Percentiles rank a stretch among this genome's conserved stretches.
Evolutionary conservation across 257 asterid genomes (phyloP).

Genomic region (Solanum virginianum): DNA sequence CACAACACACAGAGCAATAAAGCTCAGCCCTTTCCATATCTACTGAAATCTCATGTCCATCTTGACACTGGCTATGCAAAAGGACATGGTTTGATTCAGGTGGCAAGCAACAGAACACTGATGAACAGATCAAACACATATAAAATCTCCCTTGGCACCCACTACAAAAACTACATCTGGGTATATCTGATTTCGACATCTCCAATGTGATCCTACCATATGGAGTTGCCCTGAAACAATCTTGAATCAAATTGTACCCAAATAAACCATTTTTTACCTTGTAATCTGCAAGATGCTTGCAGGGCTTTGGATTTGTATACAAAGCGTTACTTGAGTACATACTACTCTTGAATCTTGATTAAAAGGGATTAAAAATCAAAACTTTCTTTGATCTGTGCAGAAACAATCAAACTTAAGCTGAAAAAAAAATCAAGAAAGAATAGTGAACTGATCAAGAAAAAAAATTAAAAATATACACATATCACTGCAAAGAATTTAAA

Average conservation of each 20-base stretch:
- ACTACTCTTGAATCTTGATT: not conserved
- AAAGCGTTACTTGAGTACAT: slow-evolving; percentile 39
- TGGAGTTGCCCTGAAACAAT: slow-evolving; percentile 32
- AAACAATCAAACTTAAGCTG: not conserved
- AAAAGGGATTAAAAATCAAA: not conserved
- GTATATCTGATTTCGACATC: slow-evolving; percentile 25
- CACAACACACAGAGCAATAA: slow-evolving; percentile 59
- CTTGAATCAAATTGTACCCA: slow-evolving; percentile 37
- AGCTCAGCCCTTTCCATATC: slow-evolving; percentile 73
- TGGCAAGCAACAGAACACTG: slow-evolving; percentile 25
- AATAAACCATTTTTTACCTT: slow-evolving; percentile 44
- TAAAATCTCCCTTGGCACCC: slow-evolving; percentile 35
- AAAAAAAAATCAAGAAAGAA: not conserved
- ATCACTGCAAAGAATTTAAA: not conserved
- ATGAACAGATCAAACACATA: slow-evolving; percentile 66
- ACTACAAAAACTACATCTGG: slow-evolving; percentile 49
- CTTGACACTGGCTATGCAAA: slow-evolving; percentile 33
- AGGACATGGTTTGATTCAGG: slow-evolving; percentile 41
- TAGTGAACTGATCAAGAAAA: not conserved
- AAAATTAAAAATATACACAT: not conserved
- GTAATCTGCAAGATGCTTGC: slow-evolving; percentile 59
- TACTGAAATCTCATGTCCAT: slow-evolving; percentile 50
- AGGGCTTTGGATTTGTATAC: slow-evolving; percentile 34
- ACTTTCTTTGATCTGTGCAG: not conserved
- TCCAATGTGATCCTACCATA: slow-evolving; percentile 43